Conservation (phyloP, 345 rosid genomes). For the Gossypium raimondii region DNA sequence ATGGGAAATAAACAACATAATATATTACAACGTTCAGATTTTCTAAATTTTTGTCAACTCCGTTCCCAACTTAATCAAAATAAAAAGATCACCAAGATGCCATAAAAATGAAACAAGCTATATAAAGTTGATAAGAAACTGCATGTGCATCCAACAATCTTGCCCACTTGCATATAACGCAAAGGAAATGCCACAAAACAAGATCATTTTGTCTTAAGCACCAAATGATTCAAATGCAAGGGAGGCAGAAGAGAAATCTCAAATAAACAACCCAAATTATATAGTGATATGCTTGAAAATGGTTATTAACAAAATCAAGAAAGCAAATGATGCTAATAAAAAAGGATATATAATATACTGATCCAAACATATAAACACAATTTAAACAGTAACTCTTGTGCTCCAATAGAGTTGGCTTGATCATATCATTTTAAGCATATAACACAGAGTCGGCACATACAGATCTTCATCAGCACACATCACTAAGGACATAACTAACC, state of each 20-base stretch:
- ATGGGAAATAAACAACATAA: no score
- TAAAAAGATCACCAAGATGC: neutral
- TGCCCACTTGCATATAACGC: no score
- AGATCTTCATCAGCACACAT: neutral
- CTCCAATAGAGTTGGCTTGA: neutral
- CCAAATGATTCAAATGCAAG: neutral
- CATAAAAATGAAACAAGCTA: neutral
- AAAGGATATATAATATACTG: neutral
- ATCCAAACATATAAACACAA: neutral
- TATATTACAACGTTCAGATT: no score
- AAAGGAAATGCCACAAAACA: no score
- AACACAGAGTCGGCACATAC: neutral
- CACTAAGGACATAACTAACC: slow-evolving; percentile 30
- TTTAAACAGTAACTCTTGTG: neutral
- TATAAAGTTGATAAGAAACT: no score
- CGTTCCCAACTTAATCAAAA: neutral
- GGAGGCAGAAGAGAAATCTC: neutral
- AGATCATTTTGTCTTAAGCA: no score
- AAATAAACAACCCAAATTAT: neutral
- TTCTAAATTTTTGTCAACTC: neutral
- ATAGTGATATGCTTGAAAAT: neutral
- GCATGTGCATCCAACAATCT: no score
- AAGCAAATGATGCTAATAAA: neutral
- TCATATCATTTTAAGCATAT: neutral
- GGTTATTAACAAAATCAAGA: neutral